Conservation (phyloP, 441 rosid genomes). For the Jatropha multifida region DNA sequence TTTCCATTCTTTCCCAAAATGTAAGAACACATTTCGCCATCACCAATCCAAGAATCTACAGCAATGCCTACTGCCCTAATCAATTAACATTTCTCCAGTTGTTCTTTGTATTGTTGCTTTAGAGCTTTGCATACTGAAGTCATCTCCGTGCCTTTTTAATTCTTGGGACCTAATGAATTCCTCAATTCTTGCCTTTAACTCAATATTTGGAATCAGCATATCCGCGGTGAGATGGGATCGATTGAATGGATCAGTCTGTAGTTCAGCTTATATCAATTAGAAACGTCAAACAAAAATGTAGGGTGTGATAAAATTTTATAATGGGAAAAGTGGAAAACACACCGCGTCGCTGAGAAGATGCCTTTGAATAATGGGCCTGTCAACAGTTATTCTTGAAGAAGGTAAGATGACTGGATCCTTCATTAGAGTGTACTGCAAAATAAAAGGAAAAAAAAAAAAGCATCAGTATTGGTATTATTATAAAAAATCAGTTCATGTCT, state of each 20-base stretch:
- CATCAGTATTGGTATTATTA: not conserved
- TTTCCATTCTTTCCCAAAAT: not conserved
- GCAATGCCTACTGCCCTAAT: conserved; percentile 32
- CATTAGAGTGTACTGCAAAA: conserved; percentile 82
- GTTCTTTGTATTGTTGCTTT: conserved; percentile 77
- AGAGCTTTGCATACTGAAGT: conserved; percentile 46
- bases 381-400: conserved; percentile 82
- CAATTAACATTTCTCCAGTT: conserved; percentile 76
- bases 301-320: not conserved
- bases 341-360: conserved; percentile 98
- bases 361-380: conserved; percentile 89
- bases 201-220: conserved; percentile 75
- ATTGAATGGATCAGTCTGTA: conserved; percentile 95
- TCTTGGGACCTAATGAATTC: conserved; percentile 72
- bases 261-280: conserved; percentile 24
- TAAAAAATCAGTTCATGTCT: not conserved
- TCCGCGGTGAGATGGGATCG: conserved; percentile 87
- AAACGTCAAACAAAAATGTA: not conserved
- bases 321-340: conserved; percentile 18
- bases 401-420: conserved; percentile 99
- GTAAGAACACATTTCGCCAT: not conserved
- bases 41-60: conserved; percentile 3
- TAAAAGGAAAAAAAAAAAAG: not conserved
- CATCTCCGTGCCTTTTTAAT: conserved; percentile 55
- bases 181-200: conserved; percentile 77